Percentiles rank a stretch among this genome's conserved stretches.
Evolutionary conservation across 768 basidiomycete species (phyloP).

Genomic region (Porpolomopsis calyptriformis): DNA sequence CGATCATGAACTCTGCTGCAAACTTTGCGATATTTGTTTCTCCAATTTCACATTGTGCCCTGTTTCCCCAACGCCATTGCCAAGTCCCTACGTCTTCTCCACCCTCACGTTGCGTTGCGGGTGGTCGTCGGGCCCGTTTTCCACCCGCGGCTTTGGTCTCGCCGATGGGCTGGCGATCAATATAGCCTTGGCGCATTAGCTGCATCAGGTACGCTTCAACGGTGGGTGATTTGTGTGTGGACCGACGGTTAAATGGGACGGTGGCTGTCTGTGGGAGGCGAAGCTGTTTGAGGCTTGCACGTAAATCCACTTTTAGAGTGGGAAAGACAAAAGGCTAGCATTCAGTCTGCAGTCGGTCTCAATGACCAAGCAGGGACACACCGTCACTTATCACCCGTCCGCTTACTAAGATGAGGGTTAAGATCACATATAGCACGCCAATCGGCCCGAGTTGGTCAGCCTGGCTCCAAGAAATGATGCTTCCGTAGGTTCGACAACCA

Average conservation of each 20-base stretch:
- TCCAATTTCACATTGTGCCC: conserved; percentile 74
- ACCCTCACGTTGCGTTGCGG: conserved; percentile 29
- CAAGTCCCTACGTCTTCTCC: conserved; percentile 20
- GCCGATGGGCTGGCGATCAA: conserved; percentile 55
- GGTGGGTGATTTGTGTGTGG: conserved; percentile 39
- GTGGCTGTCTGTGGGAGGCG: conserved; percentile 40
- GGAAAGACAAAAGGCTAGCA: conserved; percentile 2
- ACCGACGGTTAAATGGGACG: conserved; percentile 42
- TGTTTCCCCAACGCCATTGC: conserved; percentile 66
- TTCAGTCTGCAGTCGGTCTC: background rate
- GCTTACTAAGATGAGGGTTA: conserved; percentile 75
- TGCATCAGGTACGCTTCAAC: conserved; percentile 57
- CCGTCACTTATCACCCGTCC: conserved; percentile 67
- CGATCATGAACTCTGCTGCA: conserved; percentile 72
- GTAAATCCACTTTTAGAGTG: conserved; percentile 51
- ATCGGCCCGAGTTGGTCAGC: conserved; percentile 55
- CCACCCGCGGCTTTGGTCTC: conserved; percentile 32
- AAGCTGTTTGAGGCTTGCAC: conserved; percentile 57
- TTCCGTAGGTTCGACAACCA: conserved; percentile 42
- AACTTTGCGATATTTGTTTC: conserved; percentile 68
- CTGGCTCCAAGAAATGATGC: conserved; percentile 63
- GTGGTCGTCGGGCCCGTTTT: conserved; percentile 44
- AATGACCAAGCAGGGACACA: conserved; percentile 26
- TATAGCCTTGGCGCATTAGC: conserved; percentile 62
- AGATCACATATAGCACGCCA: conserved; percentile 72